Evolutionary conservation across 495 filamentous ascomycete genomes (phyloP).

Genomic region (Lophiostoma macrostomum): DNA sequence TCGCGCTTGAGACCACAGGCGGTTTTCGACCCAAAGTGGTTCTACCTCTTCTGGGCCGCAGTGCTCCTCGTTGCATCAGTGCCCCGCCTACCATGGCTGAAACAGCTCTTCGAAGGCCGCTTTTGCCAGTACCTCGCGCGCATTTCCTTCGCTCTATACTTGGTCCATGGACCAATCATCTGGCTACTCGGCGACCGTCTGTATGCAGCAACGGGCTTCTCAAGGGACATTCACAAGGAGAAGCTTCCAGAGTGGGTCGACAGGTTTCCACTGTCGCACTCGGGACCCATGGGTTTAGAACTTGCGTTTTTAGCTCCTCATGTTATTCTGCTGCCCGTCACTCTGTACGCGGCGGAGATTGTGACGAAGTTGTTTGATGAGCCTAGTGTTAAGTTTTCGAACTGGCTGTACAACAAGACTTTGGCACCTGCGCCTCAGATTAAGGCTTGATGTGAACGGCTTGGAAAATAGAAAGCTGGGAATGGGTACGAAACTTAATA

Average conservation of each 20-base stretch:
- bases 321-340: slow-evolving; percentile 54
- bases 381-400: slow-evolving; percentile 52
- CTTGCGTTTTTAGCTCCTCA: slow-evolving; percentile 52
- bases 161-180: slow-evolving; percentile 53
- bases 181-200: slow-evolving; percentile 48
- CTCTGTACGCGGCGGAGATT: slow-evolving; percentile 56
- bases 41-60: slow-evolving; percentile 36
- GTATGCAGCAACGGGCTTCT: slow-evolving; percentile 54
- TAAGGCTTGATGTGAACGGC: no score
- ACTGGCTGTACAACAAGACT: slow-evolving; percentile 51
- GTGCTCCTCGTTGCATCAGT: slow-evolving; percentile 38
- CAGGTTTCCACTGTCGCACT: slow-evolving; percentile 46
- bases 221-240: slow-evolving; percentile 37
- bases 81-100: slow-evolving; percentile 25
- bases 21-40: slow-evolving; percentile 45
- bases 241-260: slow-evolving; percentile 48
- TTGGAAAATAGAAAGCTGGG: no score
- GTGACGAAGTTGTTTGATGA: slow-evolving; percentile 55
- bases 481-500: no score
- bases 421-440: no score
- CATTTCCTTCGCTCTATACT: slow-evolving; percentile 53
- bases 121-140: slow-evolving; percentile 49
- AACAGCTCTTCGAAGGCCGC: slow-evolving; percentile 26
- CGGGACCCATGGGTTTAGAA: slow-evolving; percentile 55
- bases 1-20: slow-evolving; percentile 41